A percentile compares a stretch with the other conserved stretches of the same genome.
Conservation (phyloP, 2,329 filamentous ascomycete species). For the Huntiella moniliformis region DNA sequence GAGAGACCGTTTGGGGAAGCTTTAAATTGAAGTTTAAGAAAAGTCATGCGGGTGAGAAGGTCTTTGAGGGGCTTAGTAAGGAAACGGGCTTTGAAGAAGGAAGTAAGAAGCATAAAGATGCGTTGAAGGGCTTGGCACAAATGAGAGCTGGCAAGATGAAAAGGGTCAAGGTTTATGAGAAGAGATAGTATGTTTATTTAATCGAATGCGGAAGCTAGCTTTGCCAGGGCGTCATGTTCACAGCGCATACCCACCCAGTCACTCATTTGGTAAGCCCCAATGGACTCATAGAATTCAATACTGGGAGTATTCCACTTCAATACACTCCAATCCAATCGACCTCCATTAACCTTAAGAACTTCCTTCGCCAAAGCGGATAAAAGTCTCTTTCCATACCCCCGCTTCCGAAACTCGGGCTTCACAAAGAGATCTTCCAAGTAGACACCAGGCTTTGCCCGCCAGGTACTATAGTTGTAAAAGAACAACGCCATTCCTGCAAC, state of each 20-base stretch:
- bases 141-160: neutral
- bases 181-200: neutral
- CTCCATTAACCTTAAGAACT: conserved; percentile 51
- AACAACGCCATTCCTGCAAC: conserved; percentile 67
- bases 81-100: conserved; percentile 4
- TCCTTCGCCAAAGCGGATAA: conserved; percentile 64
- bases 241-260: conserved; percentile 64
- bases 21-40: conserved; percentile 3
- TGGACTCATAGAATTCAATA: conserved; percentile 65
- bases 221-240: conserved; percentile 44
- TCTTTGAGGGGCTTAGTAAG: conserved; percentile 6
- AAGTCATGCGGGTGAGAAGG: neutral
- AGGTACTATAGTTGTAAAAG: conserved; percentile 93
- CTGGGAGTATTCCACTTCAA: conserved; percentile 86
- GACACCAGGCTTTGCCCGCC: conserved; percentile 71
- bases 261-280: conserved; percentile 46
- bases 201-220: conserved; percentile 30
- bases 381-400: conserved; percentile 62
- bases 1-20: conserved; percentile 7
- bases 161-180: neutral
- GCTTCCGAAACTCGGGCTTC: conserved; percentile 45
- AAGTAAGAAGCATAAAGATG: conserved; percentile 1
- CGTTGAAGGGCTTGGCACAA: neutral
- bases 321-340: conserved; percentile 74
- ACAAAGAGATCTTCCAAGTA: conserved; percentile 94